Conservation (phyloP, 2,329 filamentous ascomycete species). For the Capronia coronata region DNA sequence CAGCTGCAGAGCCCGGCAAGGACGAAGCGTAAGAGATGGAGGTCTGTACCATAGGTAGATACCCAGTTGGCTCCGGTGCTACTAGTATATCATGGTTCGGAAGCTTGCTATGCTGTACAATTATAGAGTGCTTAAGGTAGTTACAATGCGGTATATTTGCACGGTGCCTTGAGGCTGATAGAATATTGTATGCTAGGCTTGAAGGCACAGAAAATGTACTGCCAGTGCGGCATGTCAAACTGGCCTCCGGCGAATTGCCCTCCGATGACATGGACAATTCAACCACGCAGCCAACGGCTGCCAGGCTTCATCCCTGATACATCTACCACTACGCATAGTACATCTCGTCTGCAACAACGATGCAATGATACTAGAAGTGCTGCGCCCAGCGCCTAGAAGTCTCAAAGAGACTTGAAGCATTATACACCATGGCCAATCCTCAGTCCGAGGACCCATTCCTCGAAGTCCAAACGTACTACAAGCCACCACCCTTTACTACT, state of each 20-base stretch:
- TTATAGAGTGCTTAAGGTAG: background rate
- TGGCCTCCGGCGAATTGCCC: background rate
- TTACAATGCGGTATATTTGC: too few relatives aligned
- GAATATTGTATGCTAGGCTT: too few relatives aligned
- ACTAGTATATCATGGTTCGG: background rate
- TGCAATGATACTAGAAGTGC: background rate
- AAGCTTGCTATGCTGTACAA: background rate
- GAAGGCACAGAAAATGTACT: background rate
- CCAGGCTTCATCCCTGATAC: background rate
- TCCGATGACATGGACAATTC: background rate
- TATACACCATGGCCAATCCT: constrained; percentile 13
- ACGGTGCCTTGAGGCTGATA: too few relatives aligned
- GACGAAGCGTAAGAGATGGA: background rate
- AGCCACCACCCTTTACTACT: background rate
- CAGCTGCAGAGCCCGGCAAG: background rate
- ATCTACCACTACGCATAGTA: background rate
- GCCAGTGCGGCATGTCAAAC: background rate
- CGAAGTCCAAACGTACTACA: constrained; percentile 42
- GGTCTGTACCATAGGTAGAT: background rate
- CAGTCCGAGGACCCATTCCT: constrained; percentile 41
- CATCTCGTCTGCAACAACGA: background rate
- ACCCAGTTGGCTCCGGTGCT: too few relatives aligned
- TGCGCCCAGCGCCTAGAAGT: background rate
- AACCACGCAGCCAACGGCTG: background rate
- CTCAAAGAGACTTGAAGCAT: background rate